These are phyloP conservation scores for Sugiyamaella lignohabitans DNA, from an alignment of 805 yeast genomes.

Conservation along the genomic window DNA sequence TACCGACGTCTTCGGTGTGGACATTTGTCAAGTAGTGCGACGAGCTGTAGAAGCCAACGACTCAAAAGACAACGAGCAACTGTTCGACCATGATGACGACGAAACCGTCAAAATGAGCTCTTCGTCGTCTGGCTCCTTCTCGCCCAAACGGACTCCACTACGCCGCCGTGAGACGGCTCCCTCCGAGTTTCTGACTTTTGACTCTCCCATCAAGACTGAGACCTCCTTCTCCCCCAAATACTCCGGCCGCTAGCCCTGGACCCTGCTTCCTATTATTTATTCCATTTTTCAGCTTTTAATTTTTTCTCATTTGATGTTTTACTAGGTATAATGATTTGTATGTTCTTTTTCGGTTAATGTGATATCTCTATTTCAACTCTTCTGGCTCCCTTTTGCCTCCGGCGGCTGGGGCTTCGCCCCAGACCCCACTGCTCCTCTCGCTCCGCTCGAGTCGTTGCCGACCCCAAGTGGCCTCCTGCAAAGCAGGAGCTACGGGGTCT, in stretches of 20 bases:
- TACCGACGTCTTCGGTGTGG: slow-evolving; percentile 53
- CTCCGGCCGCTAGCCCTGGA: background rate
- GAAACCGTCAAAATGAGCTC: background rate
- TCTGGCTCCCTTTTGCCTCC: background rate
- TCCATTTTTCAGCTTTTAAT: background rate
- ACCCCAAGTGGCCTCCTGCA: background rate
- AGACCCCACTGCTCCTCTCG: background rate
- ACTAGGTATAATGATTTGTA: slow-evolving; percentile 1
- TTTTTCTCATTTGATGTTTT: background rate
- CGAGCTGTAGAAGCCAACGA: slow-evolving; percentile 37
- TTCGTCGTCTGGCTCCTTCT: background rate
- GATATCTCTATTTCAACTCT: background rate
- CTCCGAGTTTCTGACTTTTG: slow-evolving; percentile 12
- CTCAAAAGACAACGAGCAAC: background rate
- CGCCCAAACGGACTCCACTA: background rate
- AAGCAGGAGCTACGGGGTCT: background rate
- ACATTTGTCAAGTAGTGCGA: slow-evolving; percentile 43
- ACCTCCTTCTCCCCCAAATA: slow-evolving; percentile 14
- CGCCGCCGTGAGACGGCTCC: too few relatives aligned
- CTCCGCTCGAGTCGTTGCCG: too few relatives aligned
- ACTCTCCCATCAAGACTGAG: slow-evolving; percentile 22
- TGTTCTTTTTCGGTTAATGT: background rate
- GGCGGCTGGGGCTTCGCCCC: background rate
- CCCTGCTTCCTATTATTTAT: background rate
- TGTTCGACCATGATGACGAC: slow-evolving; percentile 6